Evolutionary conservation across 805 yeast species (phyloP).

Genomic region (Pichia manshurica): DNA sequence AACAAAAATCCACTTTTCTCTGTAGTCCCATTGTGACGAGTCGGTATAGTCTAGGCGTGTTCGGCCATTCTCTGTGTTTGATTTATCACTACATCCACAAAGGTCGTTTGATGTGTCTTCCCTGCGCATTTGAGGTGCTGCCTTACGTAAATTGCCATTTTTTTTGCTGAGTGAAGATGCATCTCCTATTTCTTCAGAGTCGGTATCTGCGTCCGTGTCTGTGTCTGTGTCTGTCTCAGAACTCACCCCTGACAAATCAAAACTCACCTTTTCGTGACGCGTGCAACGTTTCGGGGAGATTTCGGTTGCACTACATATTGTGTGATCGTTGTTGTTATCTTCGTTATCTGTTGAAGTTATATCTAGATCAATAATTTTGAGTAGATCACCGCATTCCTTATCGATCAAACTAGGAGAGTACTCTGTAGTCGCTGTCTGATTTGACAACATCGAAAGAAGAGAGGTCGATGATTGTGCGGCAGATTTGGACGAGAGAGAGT

Average conservation of each 20-base stretch:
- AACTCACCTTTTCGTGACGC: conserved; percentile 1
- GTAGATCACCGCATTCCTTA: conserved; percentile 26
- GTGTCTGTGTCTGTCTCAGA: conserved; percentile 12
- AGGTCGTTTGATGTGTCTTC: conserved; percentile 2
- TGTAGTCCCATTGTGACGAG: conserved; percentile 6
- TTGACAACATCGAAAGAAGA: conserved; percentile 17
- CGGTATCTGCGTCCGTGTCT: too few species aligned
- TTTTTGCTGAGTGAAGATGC: too few species aligned
- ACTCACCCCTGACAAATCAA: neutral
- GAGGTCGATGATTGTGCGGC: conserved; percentile 23
- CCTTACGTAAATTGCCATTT: too few species aligned
- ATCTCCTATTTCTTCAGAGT: too few species aligned
- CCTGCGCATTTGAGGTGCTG: neutral
- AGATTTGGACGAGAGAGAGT: neutral
- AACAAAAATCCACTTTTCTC: conserved; percentile 29
- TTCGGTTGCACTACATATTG: too few species aligned
- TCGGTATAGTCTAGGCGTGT: conserved; percentile 3
- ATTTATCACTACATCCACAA: conserved; percentile 1
- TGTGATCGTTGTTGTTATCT: too few species aligned
- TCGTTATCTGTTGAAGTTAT: conserved; percentile 9
- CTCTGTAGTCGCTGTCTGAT: conserved; percentile 24
- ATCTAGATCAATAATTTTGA: conserved; percentile 21
- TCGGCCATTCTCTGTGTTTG: neutral
- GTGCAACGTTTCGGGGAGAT: too few species aligned
- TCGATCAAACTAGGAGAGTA: conserved; percentile 28